phyloP scores from a whole-genome alignment of 106 monocot species.

The Gastrodia elata region DNA sequence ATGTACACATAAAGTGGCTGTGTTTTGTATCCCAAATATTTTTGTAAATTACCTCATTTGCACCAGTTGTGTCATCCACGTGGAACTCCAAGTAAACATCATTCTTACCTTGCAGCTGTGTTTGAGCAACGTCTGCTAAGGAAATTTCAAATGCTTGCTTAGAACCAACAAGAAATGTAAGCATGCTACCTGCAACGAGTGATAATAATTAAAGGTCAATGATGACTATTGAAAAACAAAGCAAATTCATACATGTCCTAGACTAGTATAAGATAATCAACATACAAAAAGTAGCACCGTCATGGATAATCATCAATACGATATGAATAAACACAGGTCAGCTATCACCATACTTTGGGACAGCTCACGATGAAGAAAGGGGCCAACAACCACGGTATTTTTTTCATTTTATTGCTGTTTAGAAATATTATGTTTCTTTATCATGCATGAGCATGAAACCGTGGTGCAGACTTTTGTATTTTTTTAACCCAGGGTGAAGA shows the following conservation, averaged over 20 bases:
- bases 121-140: slow-evolving; percentile 94
- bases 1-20: background rate
- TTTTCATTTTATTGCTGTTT: too few species aligned
- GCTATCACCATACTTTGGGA: too few species aligned
- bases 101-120: slow-evolving; percentile 91
- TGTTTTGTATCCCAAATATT: background rate
- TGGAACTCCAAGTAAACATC: slow-evolving; percentile 96
- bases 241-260: background rate
- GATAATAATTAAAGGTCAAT: background rate
- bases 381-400: too few species aligned
- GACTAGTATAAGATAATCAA: background rate
- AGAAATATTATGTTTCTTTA: too few species aligned
- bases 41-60: slow-evolving; percentile 63
- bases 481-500: too few species aligned
- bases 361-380: too few species aligned
- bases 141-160: slow-evolving; percentile 99
- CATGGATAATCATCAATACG: background rate
- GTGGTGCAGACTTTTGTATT: too few species aligned
- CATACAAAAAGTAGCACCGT: background rate
- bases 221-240: background rate
- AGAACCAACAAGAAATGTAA: slow-evolving; percentile 76
- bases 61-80: slow-evolving; percentile 97
- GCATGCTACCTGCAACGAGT: slow-evolving; percentile 66
- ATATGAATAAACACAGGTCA: background rate
- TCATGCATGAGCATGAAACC: too few species aligned